A percentile compares a stretch with the other conserved stretches of the same genome.
Conservation (phyloP, 2,329 filamentous ascomycete genomes). For the Penicillium fuscoglaucum region DNA sequence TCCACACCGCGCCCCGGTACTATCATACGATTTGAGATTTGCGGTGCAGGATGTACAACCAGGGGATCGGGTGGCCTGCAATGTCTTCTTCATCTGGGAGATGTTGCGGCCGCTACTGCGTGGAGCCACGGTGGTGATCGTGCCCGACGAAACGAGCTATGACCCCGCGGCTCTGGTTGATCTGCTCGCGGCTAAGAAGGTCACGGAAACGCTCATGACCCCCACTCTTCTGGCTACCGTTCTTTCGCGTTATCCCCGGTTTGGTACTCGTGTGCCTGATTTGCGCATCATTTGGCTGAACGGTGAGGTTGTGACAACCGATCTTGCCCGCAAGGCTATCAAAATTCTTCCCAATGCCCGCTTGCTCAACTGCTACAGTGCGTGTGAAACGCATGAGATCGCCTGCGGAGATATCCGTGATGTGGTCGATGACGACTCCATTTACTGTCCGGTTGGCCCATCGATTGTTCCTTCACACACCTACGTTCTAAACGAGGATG, state of each 20-base stretch:
- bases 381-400: constrained; percentile 78
- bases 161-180: constrained; percentile 74
- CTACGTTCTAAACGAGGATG: constrained; percentile 71
- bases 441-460: constrained; percentile 72
- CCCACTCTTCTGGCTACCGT: constrained; percentile 75
- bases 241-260: constrained; percentile 66
- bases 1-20: constrained; percentile 70
- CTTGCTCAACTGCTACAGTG: constrained; percentile 77
- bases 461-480: constrained; percentile 67
- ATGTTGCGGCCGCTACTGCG: constrained; percentile 74
- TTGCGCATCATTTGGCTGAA: constrained; percentile 76
- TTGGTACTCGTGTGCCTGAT: constrained; percentile 63
- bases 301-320: constrained; percentile 78
- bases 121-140: constrained; percentile 72
- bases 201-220: constrained; percentile 82
- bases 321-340: constrained; percentile 68
- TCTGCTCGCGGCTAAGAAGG: constrained; percentile 62
- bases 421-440: constrained; percentile 63
- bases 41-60: constrained; percentile 66
- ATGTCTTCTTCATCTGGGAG: constrained; percentile 86
- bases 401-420: constrained; percentile 72
- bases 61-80: constrained; percentile 79
- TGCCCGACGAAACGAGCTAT: constrained; percentile 75
- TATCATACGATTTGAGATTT: constrained; percentile 73
- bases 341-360: constrained; percentile 67